These are phyloP conservation scores for Posidonia oceanica DNA, from an alignment of 116 monocot species.

Conservation along the genomic window DNA sequence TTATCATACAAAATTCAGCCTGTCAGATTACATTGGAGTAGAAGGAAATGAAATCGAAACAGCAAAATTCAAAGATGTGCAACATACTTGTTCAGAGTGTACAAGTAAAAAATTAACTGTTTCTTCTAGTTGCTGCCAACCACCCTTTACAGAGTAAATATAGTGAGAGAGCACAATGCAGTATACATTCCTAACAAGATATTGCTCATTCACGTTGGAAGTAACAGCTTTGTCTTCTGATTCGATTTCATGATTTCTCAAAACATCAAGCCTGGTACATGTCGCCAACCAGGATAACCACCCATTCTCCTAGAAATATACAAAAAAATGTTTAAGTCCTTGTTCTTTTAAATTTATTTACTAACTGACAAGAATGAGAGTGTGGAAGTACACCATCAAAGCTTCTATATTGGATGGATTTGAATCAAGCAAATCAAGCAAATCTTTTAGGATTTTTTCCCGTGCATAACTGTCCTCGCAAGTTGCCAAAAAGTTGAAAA, in stretches of 20 bases:
- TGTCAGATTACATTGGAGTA: neutral
- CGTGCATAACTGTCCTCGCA: conserved; percentile 45
- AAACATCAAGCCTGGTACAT: conserved; percentile 47
- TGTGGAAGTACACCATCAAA: conserved; percentile 51
- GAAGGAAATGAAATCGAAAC: neutral
- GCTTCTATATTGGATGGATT: conserved; percentile 85
- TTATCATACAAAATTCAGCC: neutral
- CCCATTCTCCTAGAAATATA: conserved; percentile 54
- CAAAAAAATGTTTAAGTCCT: conserved; percentile 4
- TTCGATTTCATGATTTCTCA: conserved; percentile 19
- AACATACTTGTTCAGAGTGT: conserved; percentile 47
- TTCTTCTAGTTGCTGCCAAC: conserved; percentile 88
- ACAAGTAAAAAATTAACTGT: conserved; percentile 69
- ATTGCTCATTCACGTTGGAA: conserved; percentile 31
- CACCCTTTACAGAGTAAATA: conserved; percentile 75
- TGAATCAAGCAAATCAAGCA: conserved; percentile 81
- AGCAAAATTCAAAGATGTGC: neutral
- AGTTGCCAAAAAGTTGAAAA: conserved; percentile 71
- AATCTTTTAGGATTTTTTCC: conserved; percentile 54
- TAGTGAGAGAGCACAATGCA: conserved; percentile 77
- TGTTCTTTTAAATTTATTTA: neutral
- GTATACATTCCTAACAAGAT: conserved; percentile 70
- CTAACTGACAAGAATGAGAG: conserved; percentile 2
- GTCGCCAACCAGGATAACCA: conserved; percentile 82
- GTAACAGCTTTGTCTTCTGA: conserved; percentile 11